Evolutionary conservation across 129 eudicot genomes (phyloP), one percentile per base, ranked within the genome.

Genomic region (Escallonia herrerae): DNA sequence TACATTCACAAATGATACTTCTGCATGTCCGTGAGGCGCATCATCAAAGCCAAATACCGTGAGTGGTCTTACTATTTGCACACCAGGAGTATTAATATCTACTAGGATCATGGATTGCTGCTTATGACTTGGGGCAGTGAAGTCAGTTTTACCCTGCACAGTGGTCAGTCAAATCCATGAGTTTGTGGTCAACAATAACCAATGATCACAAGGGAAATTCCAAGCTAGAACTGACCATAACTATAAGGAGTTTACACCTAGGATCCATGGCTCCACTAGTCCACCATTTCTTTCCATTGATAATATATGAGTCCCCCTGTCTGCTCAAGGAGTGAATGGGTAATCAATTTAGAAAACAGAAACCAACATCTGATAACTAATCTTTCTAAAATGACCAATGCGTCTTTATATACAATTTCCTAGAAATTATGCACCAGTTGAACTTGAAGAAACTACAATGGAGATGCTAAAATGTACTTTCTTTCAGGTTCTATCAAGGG

Each of bases 181-280:
- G 51, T 70, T 58, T 43, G 60, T 58, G 8, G 11, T 4, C 57
- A 37, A 64, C 6, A 58, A 59, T 13, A 58, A 11, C 38, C 40
- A 33, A 15, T 38, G 4, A 39, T 6, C n/a, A 46, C 50, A 60
- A 50, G 58, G 48, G 8, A 33, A 37, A 12, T 22, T 14, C 15
- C 15, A 48, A 51, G 64, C 47, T 37, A 49, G 8, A 39, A 79
- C 95, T 77, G 65, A 93, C 99, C 99, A 93, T 93, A 59, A 93
- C 87, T 69, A 93, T 80, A 59, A 93, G 96, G 67, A 93, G 69
- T 76, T 86, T 93, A 83, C 99, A 93, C 83, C 99, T 80, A 68
- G 99, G 99, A 83, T 93, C 99, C 99, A 93, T 93, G 62, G 99
- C 99, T 77, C 99, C 99, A 70, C 99, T 93, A 12, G 99, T 93